Evolutionary conservation across 176 grass and related monocot genomes (phyloP), one percentile per base, ranked within the genome.

Genomic region (Canna indica): DNA sequence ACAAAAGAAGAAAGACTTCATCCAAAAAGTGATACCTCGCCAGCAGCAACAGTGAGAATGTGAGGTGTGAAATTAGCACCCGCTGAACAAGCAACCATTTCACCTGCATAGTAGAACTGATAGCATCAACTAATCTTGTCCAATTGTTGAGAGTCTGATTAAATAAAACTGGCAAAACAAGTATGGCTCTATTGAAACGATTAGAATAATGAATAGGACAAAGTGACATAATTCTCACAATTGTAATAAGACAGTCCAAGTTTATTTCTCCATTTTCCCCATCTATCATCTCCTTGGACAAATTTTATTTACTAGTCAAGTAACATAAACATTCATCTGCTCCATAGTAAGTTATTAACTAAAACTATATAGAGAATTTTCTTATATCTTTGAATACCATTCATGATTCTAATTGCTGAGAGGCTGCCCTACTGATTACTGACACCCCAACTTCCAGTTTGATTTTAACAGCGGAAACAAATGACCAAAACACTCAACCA

Each of bases 31-130:
- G 70, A 68, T 88, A 99, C 95, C 95, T 99, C 95, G 34, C 95
- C 95, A 65, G 84, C 81, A 64, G 95, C 90, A 28, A 99, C 90
- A 39, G 95, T 99, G 47, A 99, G 81, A 47, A 94, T 79, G 76
- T 99, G 95, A 29, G 95, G 95, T 39, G 90, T 99, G 71, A 99
- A 99, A 78, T 87, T 99, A 52, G 86, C 84, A 72, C 89, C 89
- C 71, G 95, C 90, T 78, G 95, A 90, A 54, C 83, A 84, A 1
- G 90, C 82, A 70, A 86, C 80, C 81, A 90, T 79, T 44, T 81
- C 82, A 83, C 89, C 88, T 91, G 76, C 65, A 62, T 8, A 38
- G 4, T 38, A 66, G 10, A 67, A 41, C 9, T 14, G 20, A 11
- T 25, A 60, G 58, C 29, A 15, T 60, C 24, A 53, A 16, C 25